A percentile compares a stretch with the other conserved stretches of the same genome.
phyloP scores from a whole-genome alignment of 148 eudicot genomes.

The Polygonum aviculare region DNA sequence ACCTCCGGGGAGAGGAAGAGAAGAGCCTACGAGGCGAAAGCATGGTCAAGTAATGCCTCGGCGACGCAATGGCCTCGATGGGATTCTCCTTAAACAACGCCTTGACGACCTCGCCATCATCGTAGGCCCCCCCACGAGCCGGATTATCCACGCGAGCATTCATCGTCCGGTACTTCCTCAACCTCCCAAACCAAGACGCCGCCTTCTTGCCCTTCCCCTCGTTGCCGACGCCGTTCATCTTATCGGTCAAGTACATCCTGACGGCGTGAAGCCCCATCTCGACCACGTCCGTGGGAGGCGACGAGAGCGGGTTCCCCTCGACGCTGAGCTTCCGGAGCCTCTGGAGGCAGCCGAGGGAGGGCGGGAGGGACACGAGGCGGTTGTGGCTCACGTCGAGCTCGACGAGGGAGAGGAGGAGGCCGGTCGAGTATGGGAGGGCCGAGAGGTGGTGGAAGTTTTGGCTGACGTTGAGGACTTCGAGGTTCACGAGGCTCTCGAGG shows the following conservation, averaged over 20 bases:
- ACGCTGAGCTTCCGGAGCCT: slow-evolving; percentile 58
- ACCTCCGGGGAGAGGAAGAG: slow-evolving; percentile 17
- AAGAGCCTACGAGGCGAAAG: slow-evolving; percentile 57
- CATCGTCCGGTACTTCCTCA: slow-evolving; percentile 37
- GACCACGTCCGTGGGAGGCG: slow-evolving; percentile 57
- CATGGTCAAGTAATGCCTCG: slow-evolving; percentile 42
- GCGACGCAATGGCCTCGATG: slow-evolving; percentile 51
- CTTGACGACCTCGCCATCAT: slow-evolving; percentile 18
- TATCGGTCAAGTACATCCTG: slow-evolving; percentile 46
- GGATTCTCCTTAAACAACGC: slow-evolving; percentile 22
- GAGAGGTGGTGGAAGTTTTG: slow-evolving; percentile 65
- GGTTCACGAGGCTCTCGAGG: slow-evolving; percentile 56
- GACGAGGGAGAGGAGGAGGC: slow-evolving; percentile 61
- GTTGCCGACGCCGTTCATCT: slow-evolving; percentile 29
- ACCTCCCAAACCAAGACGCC: slow-evolving; percentile 39
- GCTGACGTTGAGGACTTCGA: slow-evolving; percentile 55
- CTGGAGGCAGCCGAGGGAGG: slow-evolving; percentile 55
- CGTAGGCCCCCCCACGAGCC: not conserved
- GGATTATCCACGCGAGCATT: slow-evolving; percentile 19
- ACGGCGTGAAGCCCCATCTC: slow-evolving; percentile 48
- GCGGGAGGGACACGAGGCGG: slow-evolving; percentile 34
- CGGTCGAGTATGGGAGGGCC: slow-evolving; percentile 48
- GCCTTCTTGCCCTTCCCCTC: slow-evolving; percentile 17
- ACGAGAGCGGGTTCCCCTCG: slow-evolving; percentile 63
- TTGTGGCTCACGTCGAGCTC: slow-evolving; percentile 77